phyloP scores from a whole-genome alignment of 2,329 filamentous ascomycete genomes.

The Fusarium tricinctum region DNA sequence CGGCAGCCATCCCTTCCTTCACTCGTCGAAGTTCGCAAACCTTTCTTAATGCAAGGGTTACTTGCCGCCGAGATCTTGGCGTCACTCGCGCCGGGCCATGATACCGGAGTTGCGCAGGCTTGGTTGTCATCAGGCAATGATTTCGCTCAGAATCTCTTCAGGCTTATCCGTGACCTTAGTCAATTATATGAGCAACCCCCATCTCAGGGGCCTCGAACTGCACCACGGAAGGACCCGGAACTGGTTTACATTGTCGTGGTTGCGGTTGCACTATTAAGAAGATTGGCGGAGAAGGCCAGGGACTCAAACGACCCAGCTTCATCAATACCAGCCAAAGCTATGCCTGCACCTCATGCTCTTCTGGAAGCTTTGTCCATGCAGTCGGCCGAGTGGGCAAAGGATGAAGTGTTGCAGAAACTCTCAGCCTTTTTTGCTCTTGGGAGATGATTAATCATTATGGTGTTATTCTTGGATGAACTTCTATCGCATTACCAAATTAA shows the following conservation, averaged over 20 bases:
- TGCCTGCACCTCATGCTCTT: constrained; percentile 77
- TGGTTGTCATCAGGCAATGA: constrained; percentile 90
- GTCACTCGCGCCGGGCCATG: constrained; percentile 78
- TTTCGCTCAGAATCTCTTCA: constrained; percentile 84
- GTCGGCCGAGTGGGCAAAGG: constrained; percentile 72
- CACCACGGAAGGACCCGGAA: constrained; percentile 63
- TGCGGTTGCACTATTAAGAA: constrained; percentile 76
- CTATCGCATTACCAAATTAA: constrained; percentile 30
- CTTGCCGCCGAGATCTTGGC: constrained; percentile 91
- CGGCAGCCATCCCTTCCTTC: constrained; percentile 72
- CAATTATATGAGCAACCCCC: constrained; percentile 69
- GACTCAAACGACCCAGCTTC: constrained; percentile 66
- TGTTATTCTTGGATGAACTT: constrained; percentile 37
- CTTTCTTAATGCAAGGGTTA: constrained; percentile 91
- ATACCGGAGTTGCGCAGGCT: constrained; percentile 77
- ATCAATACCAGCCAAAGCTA: constrained; percentile 70
- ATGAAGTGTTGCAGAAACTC: constrained; percentile 76
- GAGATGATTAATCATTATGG: constrained; percentile 60
- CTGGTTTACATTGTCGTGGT: constrained; percentile 75
- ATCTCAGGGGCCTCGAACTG: constrained; percentile 53
- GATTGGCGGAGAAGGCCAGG: constrained; percentile 75
- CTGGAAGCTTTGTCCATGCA: constrained; percentile 76
- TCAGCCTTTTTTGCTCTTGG: constrained; percentile 65
- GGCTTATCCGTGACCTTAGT: constrained; percentile 80
- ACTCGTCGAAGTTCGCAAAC: constrained; percentile 85